A percentile compares a stretch with the other conserved stretches of the same genome.
Evolutionary conservation across 768 basidiomycete genomes (phyloP).

Genomic region (Hygrocybe coccinea): DNA sequence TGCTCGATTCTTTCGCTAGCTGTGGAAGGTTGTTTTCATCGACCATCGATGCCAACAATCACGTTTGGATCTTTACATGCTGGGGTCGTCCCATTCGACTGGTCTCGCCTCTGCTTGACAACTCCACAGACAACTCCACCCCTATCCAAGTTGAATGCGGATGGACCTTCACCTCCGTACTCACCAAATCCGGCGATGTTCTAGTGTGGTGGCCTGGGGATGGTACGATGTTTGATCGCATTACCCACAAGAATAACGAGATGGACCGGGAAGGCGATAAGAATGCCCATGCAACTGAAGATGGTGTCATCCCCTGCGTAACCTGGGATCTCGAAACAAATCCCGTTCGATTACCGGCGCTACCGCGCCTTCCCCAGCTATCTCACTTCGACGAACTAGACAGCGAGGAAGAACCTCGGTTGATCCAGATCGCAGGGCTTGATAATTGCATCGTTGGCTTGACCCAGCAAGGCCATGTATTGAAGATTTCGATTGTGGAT

Average conservation of each 20-base stretch:
- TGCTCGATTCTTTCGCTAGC: constrained; percentile 33
- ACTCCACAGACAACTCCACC: constrained; percentile 35
- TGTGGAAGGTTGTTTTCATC: constrained; percentile 74
- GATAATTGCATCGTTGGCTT: constrained; percentile 71
- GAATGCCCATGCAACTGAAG: constrained; percentile 30
- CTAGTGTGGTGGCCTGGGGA: constrained; percentile 67
- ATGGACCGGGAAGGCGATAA: constrained; percentile 44
- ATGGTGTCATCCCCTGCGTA: constrained; percentile 53
- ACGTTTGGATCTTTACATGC: constrained; percentile 69
- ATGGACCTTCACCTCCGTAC: constrained; percentile 71
- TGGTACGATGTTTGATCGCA: constrained; percentile 36
- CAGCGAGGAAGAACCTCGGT: constrained; percentile 34
- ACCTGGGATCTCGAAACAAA: constrained; percentile 52
- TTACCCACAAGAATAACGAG: constrained; percentile 37
- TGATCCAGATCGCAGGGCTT: constrained; percentile 80
- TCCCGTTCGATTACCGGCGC: constrained; percentile 53
- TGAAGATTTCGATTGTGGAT: constrained; percentile 50
- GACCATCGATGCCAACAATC: constrained; percentile 52
- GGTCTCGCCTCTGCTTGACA: constrained; percentile 42
- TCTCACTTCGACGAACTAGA: constrained; percentile 12
- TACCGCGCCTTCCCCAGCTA: constrained; percentile 59
- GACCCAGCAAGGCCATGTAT: constrained; percentile 74
- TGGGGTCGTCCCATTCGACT: constrained; percentile 79
- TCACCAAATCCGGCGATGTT: constrained; percentile 67
- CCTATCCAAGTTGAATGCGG: constrained; percentile 70